Percentiles rank a stretch among this genome's conserved stretches.
phyloP scores from a whole-genome alignment of 768 basidiomycete genomes.

The Mycena metata region DNA sequence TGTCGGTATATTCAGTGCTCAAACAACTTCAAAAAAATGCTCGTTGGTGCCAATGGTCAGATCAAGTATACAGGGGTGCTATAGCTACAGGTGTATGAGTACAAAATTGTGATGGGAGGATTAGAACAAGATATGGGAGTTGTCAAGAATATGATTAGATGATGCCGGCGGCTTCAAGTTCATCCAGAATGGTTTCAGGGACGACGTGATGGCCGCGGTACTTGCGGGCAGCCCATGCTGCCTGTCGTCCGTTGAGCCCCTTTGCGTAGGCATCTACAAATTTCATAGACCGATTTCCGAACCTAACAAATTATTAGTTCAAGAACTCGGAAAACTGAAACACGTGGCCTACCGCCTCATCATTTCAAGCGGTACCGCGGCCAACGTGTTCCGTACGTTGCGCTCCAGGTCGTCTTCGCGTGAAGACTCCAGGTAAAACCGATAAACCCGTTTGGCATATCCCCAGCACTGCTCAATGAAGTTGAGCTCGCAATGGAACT shows the following conservation, averaged over 20 bases:
- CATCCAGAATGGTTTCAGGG: conserved; percentile 28
- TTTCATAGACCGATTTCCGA: neutral
- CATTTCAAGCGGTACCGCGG: neutral
- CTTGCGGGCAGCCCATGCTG: conserved; percentile 39
- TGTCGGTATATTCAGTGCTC: too few species aligned
- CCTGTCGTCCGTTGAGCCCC: conserved; percentile 40
- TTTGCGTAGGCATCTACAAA: conserved; percentile 47
- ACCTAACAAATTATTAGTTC: neutral
- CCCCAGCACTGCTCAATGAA: conserved; percentile 18
- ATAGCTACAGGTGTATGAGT: too few species aligned
- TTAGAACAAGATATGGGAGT: too few species aligned
- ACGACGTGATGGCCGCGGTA: conserved; percentile 30
- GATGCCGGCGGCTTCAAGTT: conserved; percentile 13
- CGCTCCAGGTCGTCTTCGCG: conserved; percentile 10
- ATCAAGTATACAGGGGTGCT: too few species aligned
- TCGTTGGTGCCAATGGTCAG: too few species aligned
- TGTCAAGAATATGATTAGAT: neutral
- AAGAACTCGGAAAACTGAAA: neutral
- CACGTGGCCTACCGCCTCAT: conserved; percentile 4
- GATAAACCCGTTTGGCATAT: conserved; percentile 20
- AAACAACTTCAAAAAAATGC: too few species aligned
- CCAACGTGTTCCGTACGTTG: neutral
- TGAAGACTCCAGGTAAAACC: conserved; percentile 8
- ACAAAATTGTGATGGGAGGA: too few species aligned
- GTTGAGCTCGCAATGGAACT: conserved; percentile 15